Evolutionary conservation across 345 rosid species (phyloP), one percentile per base, ranked within the genome.

Genomic region (Rhizophora apiculata): DNA sequence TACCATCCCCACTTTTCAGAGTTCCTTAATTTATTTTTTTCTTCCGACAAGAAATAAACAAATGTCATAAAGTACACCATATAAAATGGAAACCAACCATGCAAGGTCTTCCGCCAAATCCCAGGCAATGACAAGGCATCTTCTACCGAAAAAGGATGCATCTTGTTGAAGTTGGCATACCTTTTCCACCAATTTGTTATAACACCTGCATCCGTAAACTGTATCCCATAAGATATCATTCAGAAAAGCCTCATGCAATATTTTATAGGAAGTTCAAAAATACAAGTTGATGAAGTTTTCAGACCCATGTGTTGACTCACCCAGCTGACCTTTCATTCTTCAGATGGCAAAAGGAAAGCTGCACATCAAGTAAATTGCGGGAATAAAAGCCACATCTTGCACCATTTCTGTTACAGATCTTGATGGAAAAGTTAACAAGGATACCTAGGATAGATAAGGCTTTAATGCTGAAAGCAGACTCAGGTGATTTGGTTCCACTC

Each of bases 361-460:
- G 49, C 18, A 13, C 3, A 13, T 43, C 15, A 5, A 15, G 49
- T 34, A 34, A 34, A 7, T 34, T 8, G 37, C 9, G 37, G 1
- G 10, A 34, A 34, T 8, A 34, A 8, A 34, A 24, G 29, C 16
- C 60, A 56, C 5, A 24, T 13, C 24, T 56, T 56, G 60, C 31
- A 34, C 24, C 24, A 8, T 56, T 27, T 27, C 60, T 56, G 31
- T 32, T 27, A 48, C 34, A 20, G 31, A 3, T 39, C 9, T n/a
- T 3, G 39, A n/a, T 39, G 11, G 49, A 48, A 34, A 52, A 55
- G 30, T 29, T 63, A 34, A 37, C 20, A 6, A 1, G 53, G 18
- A 36, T 84, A 92, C 97, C 98, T 89, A 49, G 88, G 89, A 76
- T 97, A 92, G 36, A 90, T 74, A 85, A 36, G 85, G 79, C 81